Conservation (phyloP, 2,329 filamentous ascomycete genomes). For the Colletotrichum viniferum region DNA sequence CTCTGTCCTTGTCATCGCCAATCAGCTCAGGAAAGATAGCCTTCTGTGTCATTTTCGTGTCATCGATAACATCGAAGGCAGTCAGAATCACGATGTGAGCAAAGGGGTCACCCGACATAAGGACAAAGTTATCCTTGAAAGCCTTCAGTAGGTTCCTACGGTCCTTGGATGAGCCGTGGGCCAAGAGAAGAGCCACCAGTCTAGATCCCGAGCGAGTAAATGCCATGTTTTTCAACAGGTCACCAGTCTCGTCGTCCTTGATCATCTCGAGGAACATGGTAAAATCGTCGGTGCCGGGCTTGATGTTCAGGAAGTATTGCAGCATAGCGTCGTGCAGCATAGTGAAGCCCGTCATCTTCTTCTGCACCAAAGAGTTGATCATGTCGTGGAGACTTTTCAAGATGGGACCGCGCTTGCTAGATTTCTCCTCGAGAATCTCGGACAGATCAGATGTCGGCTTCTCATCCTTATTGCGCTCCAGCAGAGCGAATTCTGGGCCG, state of each 20-base stretch:
- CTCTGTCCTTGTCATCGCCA: conserved; percentile 68
- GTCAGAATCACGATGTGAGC: conserved; percentile 84
- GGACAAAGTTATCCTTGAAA: conserved; percentile 87
- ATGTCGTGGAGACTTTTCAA: conserved; percentile 85
- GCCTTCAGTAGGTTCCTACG: conserved; percentile 86
- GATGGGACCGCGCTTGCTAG: conserved; percentile 86
- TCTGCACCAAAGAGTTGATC: conserved; percentile 92
- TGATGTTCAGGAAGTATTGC: conserved; percentile 87
- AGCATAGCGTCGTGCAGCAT: conserved; percentile 99
- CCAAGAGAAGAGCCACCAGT: conserved; percentile 80
- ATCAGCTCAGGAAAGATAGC: conserved; percentile 86
- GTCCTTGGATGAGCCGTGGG: conserved; percentile 89
- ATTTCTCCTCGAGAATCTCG: conserved; percentile 74
- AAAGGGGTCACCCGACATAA: conserved; percentile 80
- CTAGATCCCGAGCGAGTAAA: conserved; percentile 91
- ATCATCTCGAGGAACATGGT: conserved; percentile 88
- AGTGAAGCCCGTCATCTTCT: conserved; percentile 95
- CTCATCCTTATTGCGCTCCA: conserved; percentile 62
- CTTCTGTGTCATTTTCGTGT: conserved; percentile 88
- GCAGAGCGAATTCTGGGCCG: conserved; percentile 87
- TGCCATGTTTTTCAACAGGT: conserved; percentile 91
- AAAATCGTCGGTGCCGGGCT: conserved; percentile 78
- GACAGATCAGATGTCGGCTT: conserved; percentile 70
- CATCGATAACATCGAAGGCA: conserved; percentile 90
- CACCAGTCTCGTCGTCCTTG: conserved; percentile 89